These are phyloP conservation scores for Angomonas deanei DNA, from an alignment of 208 protist species.

Conservation along the genomic window DNA sequence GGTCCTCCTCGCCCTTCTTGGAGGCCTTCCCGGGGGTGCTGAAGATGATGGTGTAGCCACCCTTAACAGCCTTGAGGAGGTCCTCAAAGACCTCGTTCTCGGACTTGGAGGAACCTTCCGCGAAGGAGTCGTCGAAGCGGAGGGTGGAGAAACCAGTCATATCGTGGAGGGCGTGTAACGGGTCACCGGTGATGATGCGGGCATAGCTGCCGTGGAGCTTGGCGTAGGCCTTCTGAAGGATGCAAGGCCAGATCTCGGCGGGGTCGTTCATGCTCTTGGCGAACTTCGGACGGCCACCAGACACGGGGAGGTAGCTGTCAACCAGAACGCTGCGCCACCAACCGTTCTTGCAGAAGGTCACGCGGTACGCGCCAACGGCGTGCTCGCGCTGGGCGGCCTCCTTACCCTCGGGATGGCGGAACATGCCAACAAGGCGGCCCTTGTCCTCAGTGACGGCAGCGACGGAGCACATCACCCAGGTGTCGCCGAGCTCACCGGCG, in stretches of 20 bases:
- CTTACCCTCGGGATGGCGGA: conserved; percentile 18
- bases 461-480: conserved; percentile 59
- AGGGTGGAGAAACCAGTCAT: conserved; percentile 41
- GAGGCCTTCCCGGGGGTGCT: conserved; percentile 10
- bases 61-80: background rate
- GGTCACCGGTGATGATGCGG: conserved; percentile 55
- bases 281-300: conserved; percentile 25
- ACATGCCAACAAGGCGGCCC: conserved; percentile 30
- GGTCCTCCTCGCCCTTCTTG: background rate
- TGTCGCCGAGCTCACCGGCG: conserved; percentile 53
- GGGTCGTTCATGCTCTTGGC: conserved; percentile 40
- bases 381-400: conserved; percentile 24
- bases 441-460: conserved; percentile 35
- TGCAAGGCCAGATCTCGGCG: conserved; percentile 65
- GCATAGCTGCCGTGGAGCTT: conserved; percentile 63
- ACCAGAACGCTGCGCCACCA: conserved; percentile 74
- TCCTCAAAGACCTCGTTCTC: background rate
- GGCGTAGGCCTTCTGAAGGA: conserved; percentile 80
- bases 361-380: conserved; percentile 44
- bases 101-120: conserved; percentile 54
- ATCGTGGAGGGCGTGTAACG: conserved; percentile 47
- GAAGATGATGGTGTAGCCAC: background rate
- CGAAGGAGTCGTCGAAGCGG: conserved; percentile 23
- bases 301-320: conserved; percentile 58
- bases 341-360: conserved; percentile 57